A percentile compares a stretch with the other conserved stretches of the same genome.
phyloP scores from a whole-genome alignment of 345 rosid genomes.

The Euphorbia tirucalli region DNA sequence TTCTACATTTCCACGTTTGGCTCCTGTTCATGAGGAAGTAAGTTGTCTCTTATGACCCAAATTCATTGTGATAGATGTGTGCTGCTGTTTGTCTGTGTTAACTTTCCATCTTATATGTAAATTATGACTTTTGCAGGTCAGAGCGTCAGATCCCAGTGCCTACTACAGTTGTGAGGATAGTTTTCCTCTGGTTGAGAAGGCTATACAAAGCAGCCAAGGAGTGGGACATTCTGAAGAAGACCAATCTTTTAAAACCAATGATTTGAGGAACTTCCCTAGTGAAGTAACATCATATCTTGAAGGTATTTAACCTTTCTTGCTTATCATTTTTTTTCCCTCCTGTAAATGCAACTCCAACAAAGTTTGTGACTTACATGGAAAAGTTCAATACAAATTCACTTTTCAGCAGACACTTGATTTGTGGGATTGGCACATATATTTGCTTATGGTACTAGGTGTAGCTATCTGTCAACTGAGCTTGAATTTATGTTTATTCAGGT shows the following conservation, averaged over 20 bases:
- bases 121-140: conserved; percentile 41
- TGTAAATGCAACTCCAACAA: background rate
- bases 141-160: conserved; percentile 48
- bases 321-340: background rate
- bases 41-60: conserved; percentile 26
- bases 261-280: conserved; percentile 16
- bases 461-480: conserved; percentile 10
- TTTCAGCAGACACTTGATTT: conserved; percentile 5
- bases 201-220: conserved; percentile 27
- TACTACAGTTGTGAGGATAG: conserved; percentile 73
- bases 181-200: conserved; percentile 38
- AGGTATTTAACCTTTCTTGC: conserved; percentile 30
- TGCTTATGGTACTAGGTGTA: background rate
- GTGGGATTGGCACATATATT: background rate
- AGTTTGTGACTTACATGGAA: background rate
- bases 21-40: conserved; percentile 65
- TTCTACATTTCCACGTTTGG: conserved; percentile 42
- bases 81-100: background rate
- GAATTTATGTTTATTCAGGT: conserved; percentile 30
- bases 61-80: background rate
- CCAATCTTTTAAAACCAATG: conserved; percentile 28
- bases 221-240: conserved; percentile 29
- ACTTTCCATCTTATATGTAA: background rate
- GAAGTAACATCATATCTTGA: conserved; percentile 25
- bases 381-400: background rate